Evolutionary conservation across 768 basidiomycete genomes (phyloP).

Genomic region (Lanmaoa pseudosensibilis): DNA sequence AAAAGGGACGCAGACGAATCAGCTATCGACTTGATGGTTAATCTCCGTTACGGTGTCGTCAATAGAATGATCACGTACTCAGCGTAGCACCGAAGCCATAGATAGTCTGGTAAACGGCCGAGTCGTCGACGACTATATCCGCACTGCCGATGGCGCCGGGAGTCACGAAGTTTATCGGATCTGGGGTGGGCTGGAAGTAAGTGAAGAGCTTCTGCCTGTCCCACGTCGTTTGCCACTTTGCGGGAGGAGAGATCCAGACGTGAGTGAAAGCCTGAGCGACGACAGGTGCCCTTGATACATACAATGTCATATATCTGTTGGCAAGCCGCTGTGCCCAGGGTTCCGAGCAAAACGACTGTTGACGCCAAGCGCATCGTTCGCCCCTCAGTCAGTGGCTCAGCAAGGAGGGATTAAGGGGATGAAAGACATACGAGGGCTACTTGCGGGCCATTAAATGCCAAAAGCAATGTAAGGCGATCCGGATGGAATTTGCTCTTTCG

Average conservation of each 20-base stretch:
- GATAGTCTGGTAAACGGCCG: slow-evolving; percentile 56
- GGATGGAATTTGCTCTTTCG: slow-evolving; percentile 1
- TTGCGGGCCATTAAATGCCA: slow-evolving; percentile 18
- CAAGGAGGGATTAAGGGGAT: slow-evolving; percentile 1
- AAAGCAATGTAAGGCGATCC: slow-evolving; percentile 5
- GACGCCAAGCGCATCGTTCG: slow-evolving; percentile 21
- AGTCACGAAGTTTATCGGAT: slow-evolving; percentile 32
- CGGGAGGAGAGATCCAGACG: not conserved
- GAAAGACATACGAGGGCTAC: not conserved
- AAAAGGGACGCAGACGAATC: slow-evolving; percentile 68
- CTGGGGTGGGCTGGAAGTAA: slow-evolving; percentile 31
- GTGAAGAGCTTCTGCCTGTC: slow-evolving; percentile 31
- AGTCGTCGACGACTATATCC: slow-evolving; percentile 62
- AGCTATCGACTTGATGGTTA: slow-evolving; percentile 41
- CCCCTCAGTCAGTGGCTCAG: not conserved
- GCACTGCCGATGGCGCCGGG: slow-evolving; percentile 58
- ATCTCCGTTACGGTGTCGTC: not conserved
- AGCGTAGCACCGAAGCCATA: slow-evolving; percentile 67
- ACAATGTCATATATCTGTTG: slow-evolving; percentile 60
- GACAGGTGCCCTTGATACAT: slow-evolving; percentile 17
- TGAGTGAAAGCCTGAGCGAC: not conserved
- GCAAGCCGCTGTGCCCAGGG: slow-evolving; percentile 31
- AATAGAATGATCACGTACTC: slow-evolving; percentile 41
- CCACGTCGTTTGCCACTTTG: slow-evolving; percentile 57
- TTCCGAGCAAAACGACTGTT: slow-evolving; percentile 15